phyloP scores from a whole-genome alignment of 371 early-diverging fungal species.

The Mortierella sp. region DNA sequence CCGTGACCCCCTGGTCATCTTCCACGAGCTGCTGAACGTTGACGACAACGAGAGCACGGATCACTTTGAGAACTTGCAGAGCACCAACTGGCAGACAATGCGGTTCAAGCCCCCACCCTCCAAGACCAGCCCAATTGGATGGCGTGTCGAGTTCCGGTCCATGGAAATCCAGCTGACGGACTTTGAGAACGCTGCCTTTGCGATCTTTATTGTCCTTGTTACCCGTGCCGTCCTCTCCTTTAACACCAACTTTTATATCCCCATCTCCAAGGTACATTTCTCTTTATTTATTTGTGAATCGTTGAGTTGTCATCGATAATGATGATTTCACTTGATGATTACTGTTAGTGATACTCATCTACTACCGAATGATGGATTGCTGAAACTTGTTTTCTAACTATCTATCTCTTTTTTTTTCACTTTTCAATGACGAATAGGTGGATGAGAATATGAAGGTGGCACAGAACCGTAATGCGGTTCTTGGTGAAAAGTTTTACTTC shows the following conservation, averaged over 20 bases:
- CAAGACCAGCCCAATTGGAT: slow-evolving; percentile 90
- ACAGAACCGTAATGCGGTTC: slow-evolving; percentile 88
- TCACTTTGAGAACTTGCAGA: slow-evolving; percentile 99
- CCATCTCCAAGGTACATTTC: slow-evolving; percentile 84
- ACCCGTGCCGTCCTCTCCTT: slow-evolving; percentile 93
- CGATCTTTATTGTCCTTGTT: slow-evolving; percentile 94
- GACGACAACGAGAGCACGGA: slow-evolving; percentile 92
- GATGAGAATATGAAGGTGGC: slow-evolving; percentile 97
- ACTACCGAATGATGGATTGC: not conserved
- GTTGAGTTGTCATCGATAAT: too few species aligned
- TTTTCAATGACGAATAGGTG: slow-evolving; percentile 64
- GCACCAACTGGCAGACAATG: slow-evolving; percentile 99
- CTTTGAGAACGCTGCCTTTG: slow-evolving; percentile 98
- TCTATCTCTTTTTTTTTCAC: not conserved
- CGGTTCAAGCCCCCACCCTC: slow-evolving; percentile 98
- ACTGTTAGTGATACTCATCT: not conserved
- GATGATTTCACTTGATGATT: slow-evolving; percentile 9
- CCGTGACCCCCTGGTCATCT: slow-evolving; percentile 98
- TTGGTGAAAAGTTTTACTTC: slow-evolving; percentile 91
- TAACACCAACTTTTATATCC: slow-evolving; percentile 96
- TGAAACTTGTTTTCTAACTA: not conserved
- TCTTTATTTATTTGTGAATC: not conserved
- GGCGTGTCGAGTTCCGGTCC: slow-evolving; percentile 99
- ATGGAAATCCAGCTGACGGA: slow-evolving; percentile 99
- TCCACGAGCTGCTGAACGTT: slow-evolving; percentile 85